Conservation (phyloP, 176 grass and related monocot species). For the Luzula sylvatica region DNA sequence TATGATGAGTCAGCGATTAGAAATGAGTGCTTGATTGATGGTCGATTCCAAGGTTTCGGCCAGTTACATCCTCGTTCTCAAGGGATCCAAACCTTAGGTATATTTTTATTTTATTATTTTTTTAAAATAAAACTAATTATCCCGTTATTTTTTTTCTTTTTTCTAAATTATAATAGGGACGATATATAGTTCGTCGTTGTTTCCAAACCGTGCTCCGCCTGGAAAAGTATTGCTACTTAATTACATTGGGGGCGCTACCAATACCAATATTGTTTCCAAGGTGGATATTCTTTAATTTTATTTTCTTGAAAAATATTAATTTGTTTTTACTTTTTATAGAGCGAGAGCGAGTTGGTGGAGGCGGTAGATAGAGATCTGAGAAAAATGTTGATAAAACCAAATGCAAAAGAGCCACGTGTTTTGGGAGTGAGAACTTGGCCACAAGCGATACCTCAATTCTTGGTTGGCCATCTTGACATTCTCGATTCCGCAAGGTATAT, state of each 20-base stretch:
- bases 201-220: constrained; percentile 79
- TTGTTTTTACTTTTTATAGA: constrained; percentile 31
- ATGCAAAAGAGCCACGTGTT: constrained; percentile 47
- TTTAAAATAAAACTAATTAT: neutral
- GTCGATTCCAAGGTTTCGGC: constrained; percentile 78
- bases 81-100: constrained; percentile 91
- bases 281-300: constrained; percentile 15
- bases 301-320: neutral
- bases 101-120: constrained; percentile 11
- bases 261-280: constrained; percentile 82
- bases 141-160: too few species aligned
- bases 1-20: constrained; percentile 79
- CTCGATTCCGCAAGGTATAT: constrained; percentile 55
- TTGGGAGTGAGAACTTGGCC: constrained; percentile 79
- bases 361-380: constrained; percentile 73
- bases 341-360: constrained; percentile 66
- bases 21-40: constrained; percentile 78
- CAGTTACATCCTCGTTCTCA: constrained; percentile 93
- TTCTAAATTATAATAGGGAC: constrained; percentile 38
- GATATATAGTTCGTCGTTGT: constrained; percentile 89
- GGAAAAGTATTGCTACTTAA: constrained; percentile 89
- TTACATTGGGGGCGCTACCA: constrained; percentile 86
- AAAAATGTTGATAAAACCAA: constrained; percentile 77
- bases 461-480: constrained; percentile 69
- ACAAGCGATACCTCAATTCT: constrained; percentile 86